Conservation (phyloP, 306 rosid genomes). For the Vicia villosa region DNA sequence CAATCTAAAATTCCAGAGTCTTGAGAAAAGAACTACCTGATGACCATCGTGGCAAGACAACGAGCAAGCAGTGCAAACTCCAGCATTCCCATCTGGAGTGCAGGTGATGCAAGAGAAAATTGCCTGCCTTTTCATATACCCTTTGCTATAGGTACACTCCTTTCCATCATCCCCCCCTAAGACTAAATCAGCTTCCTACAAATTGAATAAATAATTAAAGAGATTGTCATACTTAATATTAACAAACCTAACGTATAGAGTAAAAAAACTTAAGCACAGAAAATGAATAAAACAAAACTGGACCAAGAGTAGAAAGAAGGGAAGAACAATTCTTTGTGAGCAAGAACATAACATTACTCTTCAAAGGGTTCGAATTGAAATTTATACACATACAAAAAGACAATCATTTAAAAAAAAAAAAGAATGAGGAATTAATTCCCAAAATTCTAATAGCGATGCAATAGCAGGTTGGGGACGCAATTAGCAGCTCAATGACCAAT, state of each 20-base stretch:
- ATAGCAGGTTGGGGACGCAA: neutral
- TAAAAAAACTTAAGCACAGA: no score
- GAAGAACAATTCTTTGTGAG: no score
- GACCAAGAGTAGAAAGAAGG: no score
- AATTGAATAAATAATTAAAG: slow-evolving; percentile 14
- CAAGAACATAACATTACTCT: no score
- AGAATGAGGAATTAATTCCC: neutral
- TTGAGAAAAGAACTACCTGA: slow-evolving; percentile 55
- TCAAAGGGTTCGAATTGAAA: no score
- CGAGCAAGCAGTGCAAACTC: slow-evolving; percentile 99
- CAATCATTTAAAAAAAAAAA: no score
- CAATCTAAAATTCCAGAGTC: slow-evolving; percentile 18
- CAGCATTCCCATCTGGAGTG: slow-evolving; percentile 93
- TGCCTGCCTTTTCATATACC: slow-evolving; percentile 97
- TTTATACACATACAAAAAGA: no score
- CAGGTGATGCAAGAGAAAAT: slow-evolving; percentile 97
- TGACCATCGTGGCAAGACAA: slow-evolving; percentile 99
- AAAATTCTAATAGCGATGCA: neutral
- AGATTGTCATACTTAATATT: neutral
- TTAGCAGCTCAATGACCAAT: neutral
- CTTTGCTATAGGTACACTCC: slow-evolving; percentile 88
- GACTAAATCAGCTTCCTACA: slow-evolving; percentile 89
- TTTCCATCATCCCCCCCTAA: slow-evolving; percentile 98
- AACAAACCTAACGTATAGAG: no score
- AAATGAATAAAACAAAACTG: no score